These are phyloP conservation scores for Pythium periplocum DNA, from an alignment of 352 stramenopile genomes.

Conservation along the genomic window DNA sequence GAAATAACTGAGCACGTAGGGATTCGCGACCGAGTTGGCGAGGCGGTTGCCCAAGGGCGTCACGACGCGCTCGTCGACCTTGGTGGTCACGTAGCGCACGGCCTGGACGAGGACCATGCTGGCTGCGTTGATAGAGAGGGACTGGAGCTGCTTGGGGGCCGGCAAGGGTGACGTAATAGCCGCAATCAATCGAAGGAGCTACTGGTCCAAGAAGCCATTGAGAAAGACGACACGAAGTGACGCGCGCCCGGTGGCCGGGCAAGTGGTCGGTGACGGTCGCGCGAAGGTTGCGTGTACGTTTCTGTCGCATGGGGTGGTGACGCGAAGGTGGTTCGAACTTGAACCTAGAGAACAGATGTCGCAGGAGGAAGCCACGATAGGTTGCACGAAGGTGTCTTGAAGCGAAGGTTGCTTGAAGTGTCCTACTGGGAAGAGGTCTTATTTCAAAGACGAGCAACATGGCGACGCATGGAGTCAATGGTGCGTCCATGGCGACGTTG, in stretches of 20 bases:
- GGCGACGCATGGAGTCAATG: conserved; percentile 45
- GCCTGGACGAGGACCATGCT: conserved; percentile 35
- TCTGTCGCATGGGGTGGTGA: not conserved
- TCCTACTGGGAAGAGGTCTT: not conserved
- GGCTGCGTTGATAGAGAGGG: not conserved
- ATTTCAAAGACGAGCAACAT: conserved; percentile 12
- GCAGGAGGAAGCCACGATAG: not conserved
- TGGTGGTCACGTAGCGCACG: conserved; percentile 37
- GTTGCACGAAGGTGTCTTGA: conserved; percentile 19
- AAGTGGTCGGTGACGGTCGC: not conserved
- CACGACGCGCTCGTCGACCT: conserved; percentile 56
- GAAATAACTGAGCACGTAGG: conserved; percentile 65
- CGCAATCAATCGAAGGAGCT: not conserved
- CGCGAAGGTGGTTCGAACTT: not conserved
- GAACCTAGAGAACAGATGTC: conserved; percentile 1
- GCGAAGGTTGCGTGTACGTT: not conserved
- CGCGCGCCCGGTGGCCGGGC: not conserved
- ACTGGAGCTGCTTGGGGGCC: no score
- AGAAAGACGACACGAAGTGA: not conserved
- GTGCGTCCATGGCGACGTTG: conserved; percentile 42
- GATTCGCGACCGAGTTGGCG: conserved; percentile 67
- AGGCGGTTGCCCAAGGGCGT: conserved; percentile 46
- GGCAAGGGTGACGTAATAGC: no score
- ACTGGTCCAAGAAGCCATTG: not conserved
- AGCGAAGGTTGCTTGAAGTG: not conserved